A percentile compares a stretch with the other conserved stretches of the same genome.
Conservation (phyloP, 2,329 filamentous ascomycete genomes). For the Aspergillus melleus region DNA sequence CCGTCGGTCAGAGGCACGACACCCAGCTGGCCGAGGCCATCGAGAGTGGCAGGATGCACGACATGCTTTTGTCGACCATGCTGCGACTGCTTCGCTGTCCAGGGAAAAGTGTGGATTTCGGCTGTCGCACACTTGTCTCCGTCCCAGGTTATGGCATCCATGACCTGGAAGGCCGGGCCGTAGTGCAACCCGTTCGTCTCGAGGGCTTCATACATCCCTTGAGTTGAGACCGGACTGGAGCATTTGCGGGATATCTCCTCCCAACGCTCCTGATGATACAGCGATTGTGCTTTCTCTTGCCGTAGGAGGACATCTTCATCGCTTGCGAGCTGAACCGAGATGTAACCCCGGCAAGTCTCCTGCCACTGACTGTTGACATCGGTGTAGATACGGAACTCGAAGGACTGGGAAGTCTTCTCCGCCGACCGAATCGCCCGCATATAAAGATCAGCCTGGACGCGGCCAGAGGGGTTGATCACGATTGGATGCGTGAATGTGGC, state of each 20-base stretch:
- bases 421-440: no score
- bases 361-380: no score
- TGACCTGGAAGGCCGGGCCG: not conserved
- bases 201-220: not conserved
- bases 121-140: not conserved
- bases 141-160: not conserved
- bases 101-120: not conserved
- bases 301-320: no score
- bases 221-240: not conserved
- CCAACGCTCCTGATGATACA: no score
- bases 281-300: not conserved
- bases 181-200: not conserved
- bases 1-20: not conserved
- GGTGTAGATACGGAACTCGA: no score
- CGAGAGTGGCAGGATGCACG: not conserved
- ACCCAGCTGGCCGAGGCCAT: not conserved
- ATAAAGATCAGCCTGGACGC: no score
- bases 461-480: no score
- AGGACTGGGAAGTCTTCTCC: no score
- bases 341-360: not conserved
- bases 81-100: not conserved
- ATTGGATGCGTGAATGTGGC: not conserved
- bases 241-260: not conserved
- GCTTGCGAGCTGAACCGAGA: no score
- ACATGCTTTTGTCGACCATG: not conserved